Evolutionary conservation across 2,329 filamentous ascomycete genomes (phyloP), one percentile per base, ranked within the genome.

Genomic region (Trichothecium sympodiale): DNA sequence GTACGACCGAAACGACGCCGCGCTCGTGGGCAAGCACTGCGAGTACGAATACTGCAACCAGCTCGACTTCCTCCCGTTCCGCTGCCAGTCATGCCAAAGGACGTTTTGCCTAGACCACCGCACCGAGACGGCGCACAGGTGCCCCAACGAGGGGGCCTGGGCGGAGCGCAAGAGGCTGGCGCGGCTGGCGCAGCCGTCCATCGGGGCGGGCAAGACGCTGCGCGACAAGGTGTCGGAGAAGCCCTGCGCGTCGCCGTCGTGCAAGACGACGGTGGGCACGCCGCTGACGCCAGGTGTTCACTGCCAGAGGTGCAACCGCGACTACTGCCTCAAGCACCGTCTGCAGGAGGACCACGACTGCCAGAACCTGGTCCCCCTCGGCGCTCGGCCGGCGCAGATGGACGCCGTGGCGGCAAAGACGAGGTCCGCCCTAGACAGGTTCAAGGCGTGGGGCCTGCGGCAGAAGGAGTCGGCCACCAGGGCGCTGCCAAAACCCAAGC

Each of bases 71-170:
- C 76, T 98, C 4, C 91, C 91, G 4, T 96, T 96, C 60, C 73
- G 78, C 53, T 98, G 91, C 64, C 84, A 93, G 55, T 91, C 83
- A 47, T 98, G 91, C 63, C 73, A 57, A 44, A 73, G 75, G 39
- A 89, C 82, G 13, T 98, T 79, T 65, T 98, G 93, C 57, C 81
- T 94, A 46, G 89, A 96, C 54, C 91, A 98, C 67, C 83, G 89
- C 37, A 81, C 77, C 50, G 89, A 96, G 64, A 74, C 76, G 15
- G 65, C 84, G 0, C 93, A 98, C 63, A 73, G 77, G 52, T 81
- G 77, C 58, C 48, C 61, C 35, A 65, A 74, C 34, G 64, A 61
- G 2, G 77, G 77, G 41, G 75, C 73, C 37, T 80, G 76, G 76
- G 75, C 76, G 13, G 64, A 66, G 50, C 67, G 71, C 17, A 62